Evolutionary conservation across 2,329 filamentous ascomycete species (phyloP), one percentile per base, ranked within the genome.

Genomic region (Reticulascus tulasneorum): DNA sequence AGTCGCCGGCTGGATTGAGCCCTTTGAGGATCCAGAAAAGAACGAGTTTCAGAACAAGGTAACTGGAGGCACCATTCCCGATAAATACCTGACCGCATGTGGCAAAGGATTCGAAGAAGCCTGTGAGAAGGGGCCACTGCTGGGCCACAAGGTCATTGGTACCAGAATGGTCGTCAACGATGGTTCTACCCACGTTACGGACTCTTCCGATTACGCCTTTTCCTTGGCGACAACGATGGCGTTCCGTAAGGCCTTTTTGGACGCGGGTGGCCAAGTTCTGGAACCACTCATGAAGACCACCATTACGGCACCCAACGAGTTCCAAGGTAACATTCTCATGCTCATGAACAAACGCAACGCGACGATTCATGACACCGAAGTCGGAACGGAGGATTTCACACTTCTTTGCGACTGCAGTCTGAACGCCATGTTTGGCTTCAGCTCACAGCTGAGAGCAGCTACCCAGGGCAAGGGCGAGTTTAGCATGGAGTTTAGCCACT

Each of bases 401-500:
- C 76, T 97, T 40, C 79, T 83, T 37, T 90, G 89, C 18, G 93
- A 97, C 66, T 95, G 89, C 70, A 90, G 84, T 59, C 66, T 98
- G 59, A 95, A 97, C 62, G 80, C 84, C 60, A 98, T 98, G 93
- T 98, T 98, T 60, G 93, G 93, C 46, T 97, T 98, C 69, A 90
- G 83, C 54, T 86, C 83, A 26, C 86, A 95, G 64, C 67, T 98
- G 49, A 79, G 93, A 51, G 93, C 93, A 11, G 86, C 90, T 16
- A 97, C 90, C 3, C 93, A 98, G 69, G 93, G 93, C 45, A 98
- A 98, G 75, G 93, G 93, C 54, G 93, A 98, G 69, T 98, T 96
- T 59, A 85, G 78, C 54, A 97, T 98, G 93, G 93, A 98, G 67
- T 98, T 98, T 56, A 93, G 86, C 63, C 93, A 97, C 68, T 98